Base-by-base conservation (phyloP, 345 rosid genomes). In the Citrus inodora region DNA sequence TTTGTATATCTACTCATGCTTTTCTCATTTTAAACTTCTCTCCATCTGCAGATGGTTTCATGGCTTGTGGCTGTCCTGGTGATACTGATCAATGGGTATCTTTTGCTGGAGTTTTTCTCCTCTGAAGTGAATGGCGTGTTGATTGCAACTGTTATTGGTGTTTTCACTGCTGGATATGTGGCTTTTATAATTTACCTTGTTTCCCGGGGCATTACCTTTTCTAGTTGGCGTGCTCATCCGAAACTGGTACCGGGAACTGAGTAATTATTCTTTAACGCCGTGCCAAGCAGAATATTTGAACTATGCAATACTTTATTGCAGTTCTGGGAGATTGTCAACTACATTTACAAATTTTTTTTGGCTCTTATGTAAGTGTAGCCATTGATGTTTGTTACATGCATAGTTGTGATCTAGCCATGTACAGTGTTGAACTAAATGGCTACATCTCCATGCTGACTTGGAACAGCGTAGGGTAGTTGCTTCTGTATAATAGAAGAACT, bases 81-180 rank as follows among this genome's bases (percentile, higher is more conserved):
- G 90, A 95, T 95, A 2, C 78, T 90, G 80, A 95, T 95, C 78
- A 95, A 95, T 21, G 95, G 94, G 4, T 95, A 95, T 80, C 97
- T 95, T 27, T 66, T 95, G 82, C 30, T 89, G 22, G 97, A 95
- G 72, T 92, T 94, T 82, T 92, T 92, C 87, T 78, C 88, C 72
- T 70, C 71, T 1, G 97, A 92, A 84, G 97, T 88, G 72, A 80
- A 69, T 42, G 90, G 97, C 21, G 40, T 87, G 10, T 4, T 73
- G 38, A 82, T 87, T 27, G 67, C 93, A 1, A 78, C 80, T 16
- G 67, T 79, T 1, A 83, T 92, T 67, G 78, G 68, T 17, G 67
- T 55, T 70, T 86, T 90, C 67, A 91, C 92, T 0, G 83, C 80
- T 33, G 90, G 88, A 21, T 95, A 95, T 72, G 80, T 85, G 37